Percentiles rank a stretch among this genome's conserved stretches.
Conservation (phyloP, 1,284 basidiomycete genomes). For the Austroboletus rostrupii region DNA sequence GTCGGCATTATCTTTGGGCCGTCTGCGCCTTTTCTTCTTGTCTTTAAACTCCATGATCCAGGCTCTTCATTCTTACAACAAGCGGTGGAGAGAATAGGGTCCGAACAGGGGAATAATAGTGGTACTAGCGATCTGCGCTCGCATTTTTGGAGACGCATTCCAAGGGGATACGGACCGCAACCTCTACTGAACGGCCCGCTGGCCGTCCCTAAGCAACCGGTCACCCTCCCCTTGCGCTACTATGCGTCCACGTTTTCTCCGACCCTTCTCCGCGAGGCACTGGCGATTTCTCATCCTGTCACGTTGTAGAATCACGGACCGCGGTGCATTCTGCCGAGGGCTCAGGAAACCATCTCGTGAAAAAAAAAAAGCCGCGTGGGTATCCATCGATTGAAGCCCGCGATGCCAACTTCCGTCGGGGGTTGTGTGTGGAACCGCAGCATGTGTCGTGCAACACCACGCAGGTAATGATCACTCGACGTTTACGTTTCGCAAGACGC, state of each 20-base stretch:
- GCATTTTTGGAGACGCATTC: background rate
- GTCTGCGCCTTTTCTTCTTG: background rate
- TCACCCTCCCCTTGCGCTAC: background rate
- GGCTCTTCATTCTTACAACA: background rate
- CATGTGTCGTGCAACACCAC: no score
- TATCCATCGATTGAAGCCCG: background rate
- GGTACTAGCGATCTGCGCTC: background rate
- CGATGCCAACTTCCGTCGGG: background rate
- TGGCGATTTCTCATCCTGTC: no score
- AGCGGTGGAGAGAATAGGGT: background rate
- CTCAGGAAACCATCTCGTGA: no score
- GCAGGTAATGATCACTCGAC: background rate
- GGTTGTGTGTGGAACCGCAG: no score
- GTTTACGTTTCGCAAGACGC: no score
- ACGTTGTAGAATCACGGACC: no score
- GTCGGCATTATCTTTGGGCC: background rate
- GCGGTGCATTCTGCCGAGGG: no score
- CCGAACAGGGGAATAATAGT: background rate
- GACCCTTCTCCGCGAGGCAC: slow-evolving; percentile 5
- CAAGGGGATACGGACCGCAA: background rate
- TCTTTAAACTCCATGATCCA: no score
- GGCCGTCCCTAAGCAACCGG: background rate
- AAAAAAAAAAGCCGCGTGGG: no score
- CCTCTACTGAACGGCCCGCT: background rate
- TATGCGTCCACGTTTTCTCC: slow-evolving; percentile 3